Evolutionary conservation across 2,329 filamentous ascomycete genomes (phyloP).

Genomic region (Ramularia endophylla): DNA sequence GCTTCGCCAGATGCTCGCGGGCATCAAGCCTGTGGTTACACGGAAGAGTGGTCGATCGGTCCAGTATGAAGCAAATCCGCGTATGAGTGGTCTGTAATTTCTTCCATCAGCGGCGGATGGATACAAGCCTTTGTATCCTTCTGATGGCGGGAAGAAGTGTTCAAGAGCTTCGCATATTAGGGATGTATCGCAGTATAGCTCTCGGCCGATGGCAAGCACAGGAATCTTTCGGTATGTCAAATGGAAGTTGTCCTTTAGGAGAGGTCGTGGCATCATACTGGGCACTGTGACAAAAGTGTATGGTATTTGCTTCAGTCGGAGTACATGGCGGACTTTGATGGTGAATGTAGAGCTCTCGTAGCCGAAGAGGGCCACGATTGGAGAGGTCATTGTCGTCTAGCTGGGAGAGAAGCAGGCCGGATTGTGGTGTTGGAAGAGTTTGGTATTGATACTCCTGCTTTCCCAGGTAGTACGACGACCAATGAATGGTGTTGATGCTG

Average conservation of each 20-base stretch:
- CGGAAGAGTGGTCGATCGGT: conserved; percentile 37
- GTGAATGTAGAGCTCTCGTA: conserved; percentile 27
- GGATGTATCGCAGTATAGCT: conserved; percentile 33
- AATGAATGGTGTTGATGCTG: too few species aligned
- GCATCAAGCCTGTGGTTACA: conserved; percentile 37
- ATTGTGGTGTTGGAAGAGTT: too few species aligned
- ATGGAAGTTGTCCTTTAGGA: conserved; percentile 32
- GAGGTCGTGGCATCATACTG: conserved; percentile 36
- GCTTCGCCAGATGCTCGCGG: conserved; percentile 35
- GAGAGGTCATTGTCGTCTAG: conserved; percentile 7
- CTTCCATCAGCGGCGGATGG: conserved; percentile 29
- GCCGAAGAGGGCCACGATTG: conserved; percentile 24
- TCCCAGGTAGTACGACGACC: too few species aligned
- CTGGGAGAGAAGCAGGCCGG: too few species aligned
- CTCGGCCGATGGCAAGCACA: conserved; percentile 27
- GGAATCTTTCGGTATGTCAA: conserved; percentile 37
- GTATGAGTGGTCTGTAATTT: conserved; percentile 31
- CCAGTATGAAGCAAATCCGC: conserved; percentile 39
- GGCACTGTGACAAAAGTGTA: conserved; percentile 36
- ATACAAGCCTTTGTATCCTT: conserved; percentile 34
- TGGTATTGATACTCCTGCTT: too few species aligned
- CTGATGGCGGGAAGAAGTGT: conserved; percentile 25
- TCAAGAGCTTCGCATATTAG: conserved; percentile 28
- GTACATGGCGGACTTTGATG: conserved; percentile 33
- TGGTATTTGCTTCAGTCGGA: conserved; percentile 34